Evolutionary conservation across 805 yeast species (phyloP), one percentile per base, ranked within the genome.

Genomic region (Pichia rugopelliculosa): DNA sequence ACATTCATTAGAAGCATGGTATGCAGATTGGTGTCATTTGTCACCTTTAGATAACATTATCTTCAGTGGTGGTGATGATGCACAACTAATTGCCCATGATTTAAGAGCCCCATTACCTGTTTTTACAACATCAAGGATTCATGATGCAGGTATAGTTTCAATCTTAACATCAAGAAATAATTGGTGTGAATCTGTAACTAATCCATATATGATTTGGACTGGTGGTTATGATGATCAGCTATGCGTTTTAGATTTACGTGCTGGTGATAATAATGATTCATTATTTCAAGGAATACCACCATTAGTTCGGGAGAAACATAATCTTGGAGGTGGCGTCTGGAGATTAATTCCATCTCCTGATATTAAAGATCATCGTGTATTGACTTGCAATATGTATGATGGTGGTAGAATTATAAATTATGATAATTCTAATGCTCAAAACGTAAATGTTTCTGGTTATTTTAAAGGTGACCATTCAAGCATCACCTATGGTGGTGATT

Each of bases 311-410:
- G 63, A 70, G 13, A 67, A 69, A 39, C 62, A 70, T 25, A 75
- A 82, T 41, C 68, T 93, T 3, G 90, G 88, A 1, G 98, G 99
- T 6, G 99, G 99, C 1, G 98, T 91, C 3, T 91, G 99, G 99
- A 71, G 96, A 56, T 71, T 93, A 49, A 68, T 80, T 8, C 96
- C 96, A 2, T 52, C 55, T n/a, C 71, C 77, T 18, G 77, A 80
- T 0, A 46, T 53, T 0, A 55, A 59, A 13, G 71, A 70, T 30
- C 66, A 76, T 48, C 67, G 77, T 38, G 73, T 91, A 0, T 66
- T 91, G 43, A 80, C 82, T 0, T 90, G 97, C 62, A 88, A 96
- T 59, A 93, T 93, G 98, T 91, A 91, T 59, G 89, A 87, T 55
- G 99, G 99, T 17, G 96, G 96, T 1, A 72, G 89, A 48, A 69